phyloP scores from a whole-genome alignment of 192 early-diverging fungal genomes.

The Kickxella alabastrina region DNA sequence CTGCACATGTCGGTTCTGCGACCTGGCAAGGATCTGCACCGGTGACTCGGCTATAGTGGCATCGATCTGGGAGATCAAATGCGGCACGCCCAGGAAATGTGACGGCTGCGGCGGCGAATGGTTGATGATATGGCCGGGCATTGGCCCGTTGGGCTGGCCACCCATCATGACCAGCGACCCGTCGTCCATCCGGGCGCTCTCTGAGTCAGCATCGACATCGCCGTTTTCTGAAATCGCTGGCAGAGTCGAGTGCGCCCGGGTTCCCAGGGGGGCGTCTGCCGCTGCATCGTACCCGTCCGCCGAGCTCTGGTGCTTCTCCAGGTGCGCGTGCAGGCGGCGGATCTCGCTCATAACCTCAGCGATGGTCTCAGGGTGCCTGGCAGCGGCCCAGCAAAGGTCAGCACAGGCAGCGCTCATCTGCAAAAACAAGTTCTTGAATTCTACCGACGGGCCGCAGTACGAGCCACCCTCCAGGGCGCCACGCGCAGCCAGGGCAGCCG shows the following conservation, averaged over 20 bases:
- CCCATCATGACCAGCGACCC: slow-evolving; percentile 35
- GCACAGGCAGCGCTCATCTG: slow-evolving; percentile 43
- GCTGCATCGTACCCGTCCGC: background rate
- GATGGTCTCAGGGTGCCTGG: slow-evolving; percentile 41
- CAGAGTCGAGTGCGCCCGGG: slow-evolving; percentile 7
- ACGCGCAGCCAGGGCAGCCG: slow-evolving; percentile 32
- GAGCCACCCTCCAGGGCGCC: slow-evolving; percentile 29
- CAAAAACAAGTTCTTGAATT: slow-evolving; percentile 50
- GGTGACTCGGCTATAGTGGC: slow-evolving; percentile 11
- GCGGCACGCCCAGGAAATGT: slow-evolving; percentile 18
- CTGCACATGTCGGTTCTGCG: slow-evolving; percentile 28
- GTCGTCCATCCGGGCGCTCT: background rate
- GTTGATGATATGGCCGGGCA: slow-evolving; percentile 2
- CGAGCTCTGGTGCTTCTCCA: slow-evolving; percentile 16
- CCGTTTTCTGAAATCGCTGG: slow-evolving; percentile 21
- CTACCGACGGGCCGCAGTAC: slow-evolving; percentile 26
- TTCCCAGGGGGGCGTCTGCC: background rate
- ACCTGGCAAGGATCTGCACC: slow-evolving; percentile 30
- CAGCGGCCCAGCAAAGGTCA: slow-evolving; percentile 50
- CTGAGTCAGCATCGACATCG: slow-evolving; percentile 2
- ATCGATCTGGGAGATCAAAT: slow-evolving; percentile 11
- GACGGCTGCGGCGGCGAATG: slow-evolving; percentile 26
- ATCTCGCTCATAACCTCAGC: slow-evolving; percentile 49
- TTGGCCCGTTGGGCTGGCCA: slow-evolving; percentile 9
- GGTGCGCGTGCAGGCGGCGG: slow-evolving; percentile 39